Evolutionary conservation across 768 basidiomycete species (phyloP), one percentile per base, ranked within the genome.

Genomic region (Macrolepiota dolichaula): DNA sequence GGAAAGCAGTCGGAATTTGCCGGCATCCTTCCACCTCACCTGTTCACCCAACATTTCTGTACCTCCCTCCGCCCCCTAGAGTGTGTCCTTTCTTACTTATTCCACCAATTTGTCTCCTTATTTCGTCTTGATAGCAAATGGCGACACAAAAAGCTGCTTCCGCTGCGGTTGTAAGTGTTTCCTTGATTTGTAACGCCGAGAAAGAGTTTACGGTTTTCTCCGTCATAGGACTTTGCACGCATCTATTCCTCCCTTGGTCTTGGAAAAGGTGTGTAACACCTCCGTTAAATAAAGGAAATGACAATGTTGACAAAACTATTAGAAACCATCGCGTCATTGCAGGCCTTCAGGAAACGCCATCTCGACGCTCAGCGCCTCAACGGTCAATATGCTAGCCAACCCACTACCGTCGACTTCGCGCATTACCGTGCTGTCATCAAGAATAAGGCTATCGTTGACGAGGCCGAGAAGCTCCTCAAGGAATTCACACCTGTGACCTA

Each of bases 281-380:
- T 46, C 13, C 47, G 32, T n/a, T 13, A 44, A 22, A 7, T 42
- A 19, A 24, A 27, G 49, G 25, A 51, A 15, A 51, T 32, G 15
- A 44, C 36, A 1, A 53, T 46, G 17, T 37, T 24, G 59, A 24
- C 75, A 94, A 27, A 24, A 19, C 15, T 11, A 47, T 29, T 36
- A 61, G 94, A 98, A 81, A 96, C 96, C 68, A 83, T 97, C 70
- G 81, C 92, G 58, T 77, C 93, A 56, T 84, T 99, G 55, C 92
- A 93, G 74, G 90, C 92, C 42, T 98, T 99, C 88, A 92, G 97
- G 77, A 97, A 96, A 76, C 93, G 97, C 62, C 87, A 96, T 76
- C 79, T 79, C 66, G 93, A 98, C 57, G 96, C 97, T 60, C 89
- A 91, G 71, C 87, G 89, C 63, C 77, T 92, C 62, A 73, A 85